Evolutionary conservation across 2,329 filamentous ascomycete genomes (phyloP), one percentile per base, ranked within the genome.

Genomic region (Cephalotrichum gorgonifer): DNA sequence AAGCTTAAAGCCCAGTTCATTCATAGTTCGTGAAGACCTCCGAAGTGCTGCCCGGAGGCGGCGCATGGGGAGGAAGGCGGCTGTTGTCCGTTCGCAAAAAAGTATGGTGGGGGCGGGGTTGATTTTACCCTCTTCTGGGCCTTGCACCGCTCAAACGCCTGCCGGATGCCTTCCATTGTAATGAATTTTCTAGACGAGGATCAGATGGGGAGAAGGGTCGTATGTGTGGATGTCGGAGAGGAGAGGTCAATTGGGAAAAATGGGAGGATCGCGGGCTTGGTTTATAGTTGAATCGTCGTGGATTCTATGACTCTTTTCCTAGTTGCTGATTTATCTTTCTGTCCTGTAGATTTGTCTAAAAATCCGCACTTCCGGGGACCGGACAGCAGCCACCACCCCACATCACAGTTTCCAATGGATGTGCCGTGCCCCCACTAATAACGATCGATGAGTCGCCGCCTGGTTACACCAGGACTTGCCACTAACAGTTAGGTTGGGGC

Each of bases 141-240:
- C 68, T 79, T 79, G 72, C 75, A 79, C 59, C 68, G 73, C 62
- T 68, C 66, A 58, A 81, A 81, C n/a, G 76, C 77, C 64, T 78
- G 64, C 63, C 73, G 78, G 56, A 81, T 71, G 52, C 61, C 68
- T 55, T 81, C 76, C 77, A 80, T 81, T 4, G 35, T 39, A 20
- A 9, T 8, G 20, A 38, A 39, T 22, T n/a, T n/a, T n/a, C 8
- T 20, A 22, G 35, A 39, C 9, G 17, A 3, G 17, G n/a, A n/a
- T 22, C 33, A 20, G 9, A 9, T 4, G 35, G 6, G 35, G 4
- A 9, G 7, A 11, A 6, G 17, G 6, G 3, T 9, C 9, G n/a
- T 8, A 39, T 39, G 35, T 8, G 35, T 11, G 35, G 17, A 39
- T 20, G 6, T n/a, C 7, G 9, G 33, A 20, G 33, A 9, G 6